A percentile compares a stretch with the other conserved stretches of the same genome.
Conservation (phyloP, 2,329 filamentous ascomycete genomes). For the Neodidymelliopsis sp. region DNA sequence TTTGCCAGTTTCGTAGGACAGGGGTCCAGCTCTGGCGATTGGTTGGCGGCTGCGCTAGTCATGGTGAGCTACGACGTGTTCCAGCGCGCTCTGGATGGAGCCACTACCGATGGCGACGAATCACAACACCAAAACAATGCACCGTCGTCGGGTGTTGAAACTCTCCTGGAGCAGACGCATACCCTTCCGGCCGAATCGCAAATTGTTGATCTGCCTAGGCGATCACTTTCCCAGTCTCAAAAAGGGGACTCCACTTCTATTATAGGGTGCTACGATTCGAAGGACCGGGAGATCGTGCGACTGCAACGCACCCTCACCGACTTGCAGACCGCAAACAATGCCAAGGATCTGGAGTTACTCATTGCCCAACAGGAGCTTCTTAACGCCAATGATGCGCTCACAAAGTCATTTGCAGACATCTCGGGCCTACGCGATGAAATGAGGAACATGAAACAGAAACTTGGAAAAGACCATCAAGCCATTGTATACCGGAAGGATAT, state of each 20-base stretch:
- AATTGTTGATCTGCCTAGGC: constrained; percentile 11
- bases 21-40: constrained; percentile 26
- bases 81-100: constrained; percentile 26
- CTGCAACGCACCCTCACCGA: constrained; percentile 37
- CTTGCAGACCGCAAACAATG: constrained; percentile 36
- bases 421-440: constrained; percentile 40
- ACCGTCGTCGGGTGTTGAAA: constrained; percentile 38
- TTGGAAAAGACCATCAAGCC: constrained; percentile 44
- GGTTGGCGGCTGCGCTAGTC: constrained; percentile 37
- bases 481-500: constrained; percentile 48
- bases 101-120: constrained; percentile 25
- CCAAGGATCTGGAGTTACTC: constrained; percentile 36
- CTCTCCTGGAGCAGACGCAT: constrained; percentile 29
- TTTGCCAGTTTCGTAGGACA: constrained; percentile 34
- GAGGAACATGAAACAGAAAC: constrained; percentile 39
- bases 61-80: constrained; percentile 45
- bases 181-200: constrained; percentile 27
- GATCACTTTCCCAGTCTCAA: constrained; percentile 16
- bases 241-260: constrained; percentile 14
- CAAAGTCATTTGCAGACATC: constrained; percentile 41
- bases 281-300: constrained; percentile 40
- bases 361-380: constrained; percentile 35
- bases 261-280: constrained; percentile 23
- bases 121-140: constrained; percentile 20
- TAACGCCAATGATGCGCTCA: constrained; percentile 39